Conservation (phyloP, 1,284 basidiomycete species). For the Laetiporus sulphureus region DNA sequence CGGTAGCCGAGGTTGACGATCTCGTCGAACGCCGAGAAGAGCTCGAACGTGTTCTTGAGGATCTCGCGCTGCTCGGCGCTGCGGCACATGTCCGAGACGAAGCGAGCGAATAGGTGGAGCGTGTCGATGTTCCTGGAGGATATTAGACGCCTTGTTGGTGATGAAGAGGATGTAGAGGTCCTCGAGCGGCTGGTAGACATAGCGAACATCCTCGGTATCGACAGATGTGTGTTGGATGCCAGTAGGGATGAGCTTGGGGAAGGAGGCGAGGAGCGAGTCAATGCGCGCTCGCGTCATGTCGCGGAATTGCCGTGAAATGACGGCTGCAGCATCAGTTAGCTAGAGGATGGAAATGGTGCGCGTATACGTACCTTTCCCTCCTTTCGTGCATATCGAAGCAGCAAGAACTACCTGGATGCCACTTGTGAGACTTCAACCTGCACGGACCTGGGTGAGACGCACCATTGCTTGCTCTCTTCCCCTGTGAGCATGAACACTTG, state of each 20-base stretch:
- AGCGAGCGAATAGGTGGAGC: slow-evolving; percentile 87
- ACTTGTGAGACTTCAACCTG: no score
- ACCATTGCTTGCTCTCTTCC: no score
- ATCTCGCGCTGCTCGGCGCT: slow-evolving; percentile 90
- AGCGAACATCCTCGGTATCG: slow-evolving; percentile 89
- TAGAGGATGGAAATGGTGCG: not conserved
- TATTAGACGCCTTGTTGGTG: slow-evolving; percentile 97
- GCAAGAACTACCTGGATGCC: slow-evolving; percentile 89
- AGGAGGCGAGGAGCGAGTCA: slow-evolving; percentile 93
- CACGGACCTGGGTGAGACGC: no score
- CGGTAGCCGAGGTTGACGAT: slow-evolving; percentile 92
- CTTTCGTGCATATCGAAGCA: slow-evolving; percentile 91
- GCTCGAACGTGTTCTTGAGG: slow-evolving; percentile 87
- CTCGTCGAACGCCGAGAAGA: slow-evolving; percentile 96
- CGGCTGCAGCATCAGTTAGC: slow-evolving; percentile 46
- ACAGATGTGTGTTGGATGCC: slow-evolving; percentile 97
- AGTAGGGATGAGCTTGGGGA: slow-evolving; percentile 94
- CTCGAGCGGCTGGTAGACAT: slow-evolving; percentile 97
- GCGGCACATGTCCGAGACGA: slow-evolving; percentile 90
- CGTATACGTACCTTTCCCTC: slow-evolving; percentile 66
- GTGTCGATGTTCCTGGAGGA: slow-evolving; percentile 97
- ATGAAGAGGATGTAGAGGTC: slow-evolving; percentile 97
- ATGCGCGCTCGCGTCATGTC: slow-evolving; percentile 91
- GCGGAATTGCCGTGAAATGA: slow-evolving; percentile 94
- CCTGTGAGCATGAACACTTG: no score